Percentiles rank a stretch among this genome's conserved stretches.
Conservation (phyloP, 805 yeast genomes). For the Candida maltosa region DNA sequence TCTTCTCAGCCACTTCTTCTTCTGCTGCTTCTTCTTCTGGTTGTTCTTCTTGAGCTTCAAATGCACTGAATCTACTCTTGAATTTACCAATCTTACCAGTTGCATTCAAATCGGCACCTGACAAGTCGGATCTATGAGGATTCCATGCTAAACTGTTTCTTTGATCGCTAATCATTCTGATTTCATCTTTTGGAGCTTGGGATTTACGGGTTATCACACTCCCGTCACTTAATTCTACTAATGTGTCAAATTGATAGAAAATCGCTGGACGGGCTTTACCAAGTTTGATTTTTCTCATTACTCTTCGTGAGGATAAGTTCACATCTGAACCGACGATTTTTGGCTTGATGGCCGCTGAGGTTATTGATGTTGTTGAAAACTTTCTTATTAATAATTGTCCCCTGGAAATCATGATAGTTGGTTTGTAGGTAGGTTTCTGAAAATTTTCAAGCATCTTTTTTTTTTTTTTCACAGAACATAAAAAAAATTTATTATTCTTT, state of each 20-base stretch:
- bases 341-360: no score
- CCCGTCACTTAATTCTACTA: conserved; percentile 92
- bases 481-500: no score
- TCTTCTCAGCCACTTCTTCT: conserved; percentile 9
- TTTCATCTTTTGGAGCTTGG: conserved; percentile 83
- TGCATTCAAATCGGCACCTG: conserved; percentile 73
- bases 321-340: conserved; percentile 30
- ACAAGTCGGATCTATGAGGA: conserved; percentile 74
- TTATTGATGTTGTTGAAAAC: no score
- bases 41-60: conserved; percentile 18
- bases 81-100: conserved; percentile 77
- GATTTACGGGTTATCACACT: conserved; percentile 81
- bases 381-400: no score
- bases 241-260: conserved; percentile 83
- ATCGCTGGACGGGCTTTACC: conserved; percentile 95
- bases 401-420: no score
- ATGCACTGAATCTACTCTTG: conserved; percentile 52
- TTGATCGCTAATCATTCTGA: conserved; percentile 84
- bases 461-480: no score
- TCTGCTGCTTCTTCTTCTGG: conserved; percentile 38
- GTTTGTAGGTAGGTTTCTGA: no score
- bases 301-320: conserved; percentile 49
- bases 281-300: conserved; percentile 61
- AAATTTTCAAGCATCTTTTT: no score
- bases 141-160: conserved; percentile 88